phyloP scores from a whole-genome alignment of 208 protist species.

The Angomonas ambiguus region DNA sequence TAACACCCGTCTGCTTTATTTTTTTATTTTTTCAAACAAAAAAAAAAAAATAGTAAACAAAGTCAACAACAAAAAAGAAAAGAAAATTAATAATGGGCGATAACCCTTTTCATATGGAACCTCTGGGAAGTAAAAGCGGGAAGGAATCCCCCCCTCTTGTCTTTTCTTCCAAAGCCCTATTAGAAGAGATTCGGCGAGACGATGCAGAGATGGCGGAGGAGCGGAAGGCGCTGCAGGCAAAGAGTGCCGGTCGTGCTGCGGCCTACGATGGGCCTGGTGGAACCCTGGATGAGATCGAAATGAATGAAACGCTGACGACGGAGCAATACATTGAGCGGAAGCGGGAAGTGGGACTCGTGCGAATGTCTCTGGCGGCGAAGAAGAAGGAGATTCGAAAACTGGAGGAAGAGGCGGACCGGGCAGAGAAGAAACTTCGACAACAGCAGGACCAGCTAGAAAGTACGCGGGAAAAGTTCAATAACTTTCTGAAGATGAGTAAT shows the following conservation, averaged over 20 bases:
- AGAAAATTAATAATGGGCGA: neutral
- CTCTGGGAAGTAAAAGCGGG: neutral
- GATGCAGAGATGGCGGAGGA: constrained; percentile 66
- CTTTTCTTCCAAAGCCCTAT: constrained; percentile 38
- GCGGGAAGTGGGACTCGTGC: constrained; percentile 93
- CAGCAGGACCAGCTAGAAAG: constrained; percentile 92
- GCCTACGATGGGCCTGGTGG: constrained; percentile 4
- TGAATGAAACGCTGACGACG: constrained; percentile 80
- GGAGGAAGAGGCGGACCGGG: constrained; percentile 88
- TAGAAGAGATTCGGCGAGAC: constrained; percentile 52
- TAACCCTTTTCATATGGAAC: constrained; percentile 3
- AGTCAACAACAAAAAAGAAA: neutral
- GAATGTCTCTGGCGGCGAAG: constrained; percentile 93
- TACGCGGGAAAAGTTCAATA: constrained; percentile 92
- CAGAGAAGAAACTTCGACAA: constrained; percentile 88
- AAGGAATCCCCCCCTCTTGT: neutral
- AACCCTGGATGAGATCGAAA: constrained; percentile 15
- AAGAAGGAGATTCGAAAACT: constrained; percentile 92
- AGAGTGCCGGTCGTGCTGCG: neutral
- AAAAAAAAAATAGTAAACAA: neutral
- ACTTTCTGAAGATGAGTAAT: constrained; percentile 95
- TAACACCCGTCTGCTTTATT: neutral
- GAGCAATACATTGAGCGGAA: constrained; percentile 93
- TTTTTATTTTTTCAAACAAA: neutral
- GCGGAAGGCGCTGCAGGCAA: constrained; percentile 23